These are phyloP conservation scores for Penicillium cosmopolitanum DNA, from an alignment of 495 filamentous ascomycete species.

Conservation along the genomic window DNA sequence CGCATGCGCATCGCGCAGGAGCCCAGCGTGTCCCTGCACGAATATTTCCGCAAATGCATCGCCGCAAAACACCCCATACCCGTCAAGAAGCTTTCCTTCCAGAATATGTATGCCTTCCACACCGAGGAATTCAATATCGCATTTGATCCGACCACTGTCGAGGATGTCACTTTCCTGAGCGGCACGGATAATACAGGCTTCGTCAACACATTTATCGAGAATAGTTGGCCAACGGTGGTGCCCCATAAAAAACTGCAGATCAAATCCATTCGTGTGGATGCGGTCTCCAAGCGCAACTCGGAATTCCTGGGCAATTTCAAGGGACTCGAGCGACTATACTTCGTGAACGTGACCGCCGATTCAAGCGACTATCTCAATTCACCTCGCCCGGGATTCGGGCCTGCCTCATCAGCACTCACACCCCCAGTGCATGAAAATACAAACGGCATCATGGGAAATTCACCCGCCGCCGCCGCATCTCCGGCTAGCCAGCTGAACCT, in stretches of 20 bases:
- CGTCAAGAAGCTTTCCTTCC: conserved; percentile 53
- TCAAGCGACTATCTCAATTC: conserved; percentile 36
- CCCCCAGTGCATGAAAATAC: conserved; percentile 30
- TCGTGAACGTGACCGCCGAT: conserved; percentile 43
- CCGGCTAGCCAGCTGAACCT: conserved; percentile 31
- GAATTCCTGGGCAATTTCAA: conserved; percentile 43
- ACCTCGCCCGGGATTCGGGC: conserved; percentile 21
- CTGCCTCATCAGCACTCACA: conserved; percentile 29
- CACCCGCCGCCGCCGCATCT: conserved; percentile 29
- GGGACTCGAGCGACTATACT: conserved; percentile 50
- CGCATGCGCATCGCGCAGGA: conserved; percentile 64
- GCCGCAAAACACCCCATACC: conserved; percentile 46
- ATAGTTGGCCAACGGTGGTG: conserved; percentile 47
- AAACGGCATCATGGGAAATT: conserved; percentile 24
- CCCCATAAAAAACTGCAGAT: conserved; percentile 29
- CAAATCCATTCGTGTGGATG: conserved; percentile 48
- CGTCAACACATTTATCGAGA: conserved; percentile 59
- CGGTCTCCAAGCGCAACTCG: conserved; percentile 41
- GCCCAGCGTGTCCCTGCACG: conserved; percentile 55
- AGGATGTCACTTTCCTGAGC: conserved; percentile 58
- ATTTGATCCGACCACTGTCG: conserved; percentile 43
- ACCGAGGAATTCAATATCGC: conserved; percentile 45
- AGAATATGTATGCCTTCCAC: conserved; percentile 62
- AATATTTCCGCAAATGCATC: conserved; percentile 60
- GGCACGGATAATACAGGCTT: conserved; percentile 42